These are phyloP conservation scores for Arxiozyma telluris DNA, from an alignment of 1,139 yeast species.

Conservation along the genomic window DNA sequence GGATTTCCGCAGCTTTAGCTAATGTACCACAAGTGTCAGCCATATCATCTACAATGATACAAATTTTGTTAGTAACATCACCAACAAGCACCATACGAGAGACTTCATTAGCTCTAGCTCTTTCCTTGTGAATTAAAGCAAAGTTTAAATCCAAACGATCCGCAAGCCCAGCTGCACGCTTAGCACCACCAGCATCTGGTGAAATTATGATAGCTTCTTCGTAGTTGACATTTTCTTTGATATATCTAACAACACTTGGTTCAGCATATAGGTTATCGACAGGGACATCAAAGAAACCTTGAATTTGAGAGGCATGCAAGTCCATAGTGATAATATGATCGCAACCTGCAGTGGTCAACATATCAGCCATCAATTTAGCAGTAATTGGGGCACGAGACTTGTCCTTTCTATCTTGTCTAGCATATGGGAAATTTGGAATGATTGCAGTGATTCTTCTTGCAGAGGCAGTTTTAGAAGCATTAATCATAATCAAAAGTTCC, in stretches of 20 bases:
- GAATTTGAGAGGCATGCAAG: constrained; percentile 93
- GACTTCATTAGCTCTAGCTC: constrained; percentile 91
- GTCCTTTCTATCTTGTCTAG: constrained; percentile 95
- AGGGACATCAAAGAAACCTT: constrained; percentile 92
- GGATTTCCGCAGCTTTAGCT: constrained; percentile 89
- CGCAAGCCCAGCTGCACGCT: constrained; percentile 92
- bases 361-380: constrained; percentile 90
- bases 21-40: constrained; percentile 98
- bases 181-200: constrained; percentile 99
- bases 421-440: constrained; percentile 92
- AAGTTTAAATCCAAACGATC: constrained; percentile 87
- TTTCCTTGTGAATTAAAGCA: constrained; percentile 93
- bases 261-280: constrained; percentile 95
- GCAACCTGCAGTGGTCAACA: constrained; percentile 93
- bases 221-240: constrained; percentile 61
- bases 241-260: constrained; percentile 84
- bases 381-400: constrained; percentile 96
- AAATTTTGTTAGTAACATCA: constrained; percentile 79
- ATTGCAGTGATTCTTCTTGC: constrained; percentile 94
- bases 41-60: constrained; percentile 94
- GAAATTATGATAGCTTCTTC: constrained; percentile 78
- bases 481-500: constrained; percentile 83
- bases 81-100: constrained; percentile 95
- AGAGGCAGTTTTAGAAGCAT: constrained; percentile 91
- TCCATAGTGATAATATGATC: constrained; percentile 97